phyloP scores from a whole-genome alignment of 768 basidiomycete genomes.

The Phaffia australis region DNA sequence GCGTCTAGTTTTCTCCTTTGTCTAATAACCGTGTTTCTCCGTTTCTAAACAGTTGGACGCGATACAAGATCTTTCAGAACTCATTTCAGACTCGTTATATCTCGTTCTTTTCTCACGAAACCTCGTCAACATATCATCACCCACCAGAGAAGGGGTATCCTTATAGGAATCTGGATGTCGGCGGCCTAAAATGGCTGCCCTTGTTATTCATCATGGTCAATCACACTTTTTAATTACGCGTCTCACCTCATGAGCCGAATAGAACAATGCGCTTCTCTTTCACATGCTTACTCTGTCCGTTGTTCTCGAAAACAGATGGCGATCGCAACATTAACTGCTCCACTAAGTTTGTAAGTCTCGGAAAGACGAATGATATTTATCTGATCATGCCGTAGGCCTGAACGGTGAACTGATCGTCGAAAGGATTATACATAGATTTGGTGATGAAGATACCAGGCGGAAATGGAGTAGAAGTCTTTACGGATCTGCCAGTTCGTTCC shows the following conservation, averaged over 20 bases:
- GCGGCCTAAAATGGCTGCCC: constrained; percentile 38
- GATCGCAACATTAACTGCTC: constrained; percentile 37
- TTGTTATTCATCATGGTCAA: constrained; percentile 38
- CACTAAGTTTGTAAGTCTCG: constrained; percentile 29
- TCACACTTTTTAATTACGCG: constrained; percentile 6
- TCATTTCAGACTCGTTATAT: constrained; percentile 36
- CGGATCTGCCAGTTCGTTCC: constrained; percentile 29
- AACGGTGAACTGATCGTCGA: too few relatives aligned
- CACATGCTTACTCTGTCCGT: neutral
- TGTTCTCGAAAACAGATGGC: constrained; percentile 34
- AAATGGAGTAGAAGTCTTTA: constrained; percentile 39
- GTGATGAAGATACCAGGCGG: constrained; percentile 32
- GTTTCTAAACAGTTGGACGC: constrained; percentile 36
- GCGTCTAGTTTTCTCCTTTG: neutral
- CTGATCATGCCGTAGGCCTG: too few relatives aligned
- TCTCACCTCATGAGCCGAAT: too few relatives aligned
- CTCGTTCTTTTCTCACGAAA: constrained; percentile 35
- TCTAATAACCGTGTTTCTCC: constrained; percentile 26
- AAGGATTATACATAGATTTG: constrained; percentile 19
- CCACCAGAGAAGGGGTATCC: constrained; percentile 28
- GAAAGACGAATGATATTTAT: too few relatives aligned
- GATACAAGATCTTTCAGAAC: constrained; percentile 39
- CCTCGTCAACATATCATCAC: constrained; percentile 33
- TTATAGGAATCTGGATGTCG: constrained; percentile 32
- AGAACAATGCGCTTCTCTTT: neutral